Percentiles rank a stretch among this genome's conserved stretches.
These are phyloP conservation scores for Cercospora citrullina DNA, from an alignment of 2,329 filamentous ascomycete genomes.

Conservation along the genomic window DNA sequence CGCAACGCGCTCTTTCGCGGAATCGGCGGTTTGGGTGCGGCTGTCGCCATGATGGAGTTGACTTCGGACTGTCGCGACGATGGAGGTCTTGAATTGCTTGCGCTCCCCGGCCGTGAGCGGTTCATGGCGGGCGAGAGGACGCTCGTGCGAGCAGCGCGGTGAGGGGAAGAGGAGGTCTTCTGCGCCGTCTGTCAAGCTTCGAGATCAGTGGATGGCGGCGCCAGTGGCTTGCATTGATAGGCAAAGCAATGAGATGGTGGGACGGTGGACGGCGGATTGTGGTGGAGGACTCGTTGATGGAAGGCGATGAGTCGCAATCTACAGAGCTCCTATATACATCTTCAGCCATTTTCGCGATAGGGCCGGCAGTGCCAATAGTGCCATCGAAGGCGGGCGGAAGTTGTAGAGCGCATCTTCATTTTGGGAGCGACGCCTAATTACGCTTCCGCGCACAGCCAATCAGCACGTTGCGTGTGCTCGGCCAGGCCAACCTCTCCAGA, in stretches of 20 bases:
- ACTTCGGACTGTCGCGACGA: slow-evolving; percentile 2
- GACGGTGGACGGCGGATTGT: background rate
- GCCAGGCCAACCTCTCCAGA: background rate
- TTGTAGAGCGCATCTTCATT: background rate
- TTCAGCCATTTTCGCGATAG: background rate
- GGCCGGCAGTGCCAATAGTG: background rate
- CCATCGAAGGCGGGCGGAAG: background rate
- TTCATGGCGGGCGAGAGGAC: slow-evolving; percentile 3
- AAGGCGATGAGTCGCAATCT: background rate
- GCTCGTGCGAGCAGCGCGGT: background rate
- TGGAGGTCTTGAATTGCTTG: background rate
- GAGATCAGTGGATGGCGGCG: background rate
- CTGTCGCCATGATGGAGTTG: background rate
- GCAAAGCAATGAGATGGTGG: background rate
- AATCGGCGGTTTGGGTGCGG: slow-evolving; percentile 21
- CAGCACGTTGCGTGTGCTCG: background rate
- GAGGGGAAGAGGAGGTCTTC: slow-evolving; percentile 5
- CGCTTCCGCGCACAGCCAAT: background rate
- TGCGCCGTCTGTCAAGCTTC: slow-evolving; percentile 4
- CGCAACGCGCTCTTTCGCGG: slow-evolving; percentile 26
- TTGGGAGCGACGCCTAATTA: background rate
- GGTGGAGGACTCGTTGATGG: background rate
- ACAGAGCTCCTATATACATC: slow-evolving; percentile 1
- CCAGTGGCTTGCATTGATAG: slow-evolving; percentile 10
- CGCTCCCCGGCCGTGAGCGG: background rate